phyloP scores from a whole-genome alignment of 495 filamentous ascomycete genomes.

The Penicillium goetzii region DNA sequence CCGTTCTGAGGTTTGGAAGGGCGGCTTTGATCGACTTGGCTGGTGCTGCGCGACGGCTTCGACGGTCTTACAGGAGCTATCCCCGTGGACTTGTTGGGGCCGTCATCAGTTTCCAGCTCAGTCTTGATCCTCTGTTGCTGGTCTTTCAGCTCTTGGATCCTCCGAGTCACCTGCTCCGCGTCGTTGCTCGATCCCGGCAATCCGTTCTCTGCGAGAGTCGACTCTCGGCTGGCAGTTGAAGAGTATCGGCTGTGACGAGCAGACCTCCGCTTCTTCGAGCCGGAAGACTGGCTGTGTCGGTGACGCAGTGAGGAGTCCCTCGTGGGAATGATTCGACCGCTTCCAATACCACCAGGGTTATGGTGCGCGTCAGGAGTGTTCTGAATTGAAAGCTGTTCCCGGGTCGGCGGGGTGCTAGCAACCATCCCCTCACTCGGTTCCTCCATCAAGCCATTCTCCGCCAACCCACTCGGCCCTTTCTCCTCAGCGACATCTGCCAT shows the following conservation, averaged over 20 bases:
- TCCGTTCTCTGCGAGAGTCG: slow-evolving; percentile 35
- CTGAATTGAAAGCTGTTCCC: slow-evolving; percentile 34
- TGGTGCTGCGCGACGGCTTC: slow-evolving; percentile 31
- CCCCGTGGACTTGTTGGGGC: slow-evolving; percentile 38
- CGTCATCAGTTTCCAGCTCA: slow-evolving; percentile 41
- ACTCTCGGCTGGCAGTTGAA: slow-evolving; percentile 45
- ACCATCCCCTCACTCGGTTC: slow-evolving; percentile 26
- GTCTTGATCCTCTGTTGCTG: slow-evolving; percentile 53
- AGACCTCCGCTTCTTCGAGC: slow-evolving; percentile 41
- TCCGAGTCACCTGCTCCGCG: slow-evolving; percentile 50
- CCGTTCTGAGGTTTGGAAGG: slow-evolving; percentile 24
- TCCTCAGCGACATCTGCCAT: slow-evolving; percentile 53
- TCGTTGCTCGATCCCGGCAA: slow-evolving; percentile 40
- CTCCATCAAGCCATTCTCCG: slow-evolving; percentile 26
- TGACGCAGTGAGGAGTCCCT: slow-evolving; percentile 70
- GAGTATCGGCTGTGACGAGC: slow-evolving; percentile 46
- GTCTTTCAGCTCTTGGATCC: slow-evolving; percentile 57
- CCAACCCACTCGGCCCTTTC: slow-evolving; percentile 26
- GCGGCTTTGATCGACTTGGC: slow-evolving; percentile 30
- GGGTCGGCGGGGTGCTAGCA: slow-evolving; percentile 32
- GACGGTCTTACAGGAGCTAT: slow-evolving; percentile 32
- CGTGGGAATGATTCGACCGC: slow-evolving; percentile 60
- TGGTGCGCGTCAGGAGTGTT: slow-evolving; percentile 34
- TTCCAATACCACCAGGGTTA: slow-evolving; percentile 51
- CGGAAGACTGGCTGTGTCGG: slow-evolving; percentile 45